phyloP scores from a whole-genome alignment of 2,329 filamentous ascomycete species.

The Aspergillus carbonarius region DNA sequence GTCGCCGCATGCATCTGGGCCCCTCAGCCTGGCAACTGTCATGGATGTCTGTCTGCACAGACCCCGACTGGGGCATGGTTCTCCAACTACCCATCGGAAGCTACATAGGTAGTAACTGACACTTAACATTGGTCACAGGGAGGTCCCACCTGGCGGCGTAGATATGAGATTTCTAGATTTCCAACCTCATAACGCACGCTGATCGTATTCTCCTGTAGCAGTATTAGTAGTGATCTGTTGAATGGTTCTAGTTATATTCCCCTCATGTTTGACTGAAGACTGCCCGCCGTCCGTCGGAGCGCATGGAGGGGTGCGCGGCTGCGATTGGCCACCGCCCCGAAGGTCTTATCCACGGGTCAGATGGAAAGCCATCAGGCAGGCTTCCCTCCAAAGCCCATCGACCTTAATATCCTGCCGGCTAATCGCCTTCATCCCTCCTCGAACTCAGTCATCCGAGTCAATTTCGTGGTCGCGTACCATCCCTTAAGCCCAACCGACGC shows the following conservation, averaged over 20 bases:
- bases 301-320: constrained; percentile 38
- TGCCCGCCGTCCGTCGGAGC: constrained; percentile 32
- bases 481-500: constrained; percentile 5
- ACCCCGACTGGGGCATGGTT: neutral
- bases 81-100: too few relatives aligned
- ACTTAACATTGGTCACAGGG: too few relatives aligned
- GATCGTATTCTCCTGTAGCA: too few relatives aligned
- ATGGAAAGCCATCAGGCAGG: neutral
- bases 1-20: neutral
- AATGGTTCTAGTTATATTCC: neutral
- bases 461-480: constrained; percentile 15
- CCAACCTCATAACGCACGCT: too few relatives aligned
- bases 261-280: neutral
- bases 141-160: too few relatives aligned
- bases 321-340: constrained; percentile 33
- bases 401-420: neutral
- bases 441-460: neutral
- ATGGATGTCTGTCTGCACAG: neutral
- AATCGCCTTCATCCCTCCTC: constrained; percentile 3
- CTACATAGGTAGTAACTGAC: too few relatives aligned
- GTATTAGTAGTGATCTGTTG: too few relatives aligned
- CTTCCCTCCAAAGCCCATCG: neutral
- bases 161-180: too few relatives aligned
- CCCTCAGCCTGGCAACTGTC: neutral
- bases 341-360: constrained; percentile 22